Evolutionary conservation across 179 eudicot genomes (phyloP).

Genomic region (Beta corolliflora): DNA sequence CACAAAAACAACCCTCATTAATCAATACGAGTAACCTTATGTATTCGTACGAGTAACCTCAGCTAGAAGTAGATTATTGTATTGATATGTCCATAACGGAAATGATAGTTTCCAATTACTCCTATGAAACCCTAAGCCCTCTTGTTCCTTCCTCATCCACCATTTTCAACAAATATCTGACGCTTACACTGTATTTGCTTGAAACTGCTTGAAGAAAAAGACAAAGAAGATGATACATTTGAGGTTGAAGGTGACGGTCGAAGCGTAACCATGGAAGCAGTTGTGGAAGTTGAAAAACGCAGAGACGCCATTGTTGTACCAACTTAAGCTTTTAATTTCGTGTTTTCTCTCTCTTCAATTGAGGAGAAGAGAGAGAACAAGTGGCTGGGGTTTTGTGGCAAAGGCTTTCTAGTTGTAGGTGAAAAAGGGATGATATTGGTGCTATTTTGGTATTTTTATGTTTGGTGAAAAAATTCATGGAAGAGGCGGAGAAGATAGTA

Average conservation of each 20-base stretch:
- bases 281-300: slow-evolving; percentile 28
- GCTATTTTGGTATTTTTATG: background rate
- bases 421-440: slow-evolving; percentile 11
- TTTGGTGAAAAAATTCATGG: no score
- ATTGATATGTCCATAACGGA: no score
- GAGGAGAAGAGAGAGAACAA: background rate
- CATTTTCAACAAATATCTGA: slow-evolving; percentile 13
- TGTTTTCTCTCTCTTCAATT: background rate
- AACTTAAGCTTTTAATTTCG: no score
- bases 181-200: background rate
- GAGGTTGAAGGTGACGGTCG: background rate
- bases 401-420: slow-evolving; percentile 6
- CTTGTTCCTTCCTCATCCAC: no score
- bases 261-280: slow-evolving; percentile 6
- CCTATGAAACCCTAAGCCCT: no score
- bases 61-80: no score
- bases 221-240: background rate
- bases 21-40: no score
- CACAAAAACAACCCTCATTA: no score
- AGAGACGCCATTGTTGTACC: slow-evolving; percentile 32
- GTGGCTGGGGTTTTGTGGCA: background rate
- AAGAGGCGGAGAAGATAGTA: no score
- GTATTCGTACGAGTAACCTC: no score
- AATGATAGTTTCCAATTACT: no score
- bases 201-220: background rate